phyloP scores from a whole-genome alignment of 2,329 filamentous ascomycete genomes.

The Mycocentrospora acerina region DNA sequence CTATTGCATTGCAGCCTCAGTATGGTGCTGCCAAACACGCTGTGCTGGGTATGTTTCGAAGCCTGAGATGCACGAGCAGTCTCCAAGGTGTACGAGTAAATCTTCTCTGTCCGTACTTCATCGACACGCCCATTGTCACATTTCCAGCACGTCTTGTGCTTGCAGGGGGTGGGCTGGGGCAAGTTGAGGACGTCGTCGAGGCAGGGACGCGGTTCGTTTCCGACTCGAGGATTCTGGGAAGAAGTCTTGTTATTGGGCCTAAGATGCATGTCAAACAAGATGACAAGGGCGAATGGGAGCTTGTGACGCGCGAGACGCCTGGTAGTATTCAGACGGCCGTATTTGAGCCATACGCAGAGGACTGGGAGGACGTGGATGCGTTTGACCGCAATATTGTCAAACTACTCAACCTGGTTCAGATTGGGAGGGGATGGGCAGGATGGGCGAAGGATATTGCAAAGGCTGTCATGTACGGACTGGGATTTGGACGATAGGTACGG shows the following conservation, averaged over 20 bases:
- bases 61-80: constrained; percentile 54
- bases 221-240: constrained; percentile 58
- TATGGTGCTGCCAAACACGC: constrained; percentile 68
- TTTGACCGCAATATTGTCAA: constrained; percentile 58
- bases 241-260: constrained; percentile 61
- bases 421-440: constrained; percentile 57
- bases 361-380: constrained; percentile 58
- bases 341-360: constrained; percentile 64
- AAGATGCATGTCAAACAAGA: constrained; percentile 52
- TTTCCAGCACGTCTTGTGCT: constrained; percentile 53
- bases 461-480: constrained; percentile 27
- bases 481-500: constrained; percentile 17
- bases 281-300: constrained; percentile 35
- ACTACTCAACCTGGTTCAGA: constrained; percentile 55
- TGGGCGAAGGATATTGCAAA: constrained; percentile 46
- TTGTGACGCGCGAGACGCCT: constrained; percentile 24
- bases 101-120: constrained; percentile 68
- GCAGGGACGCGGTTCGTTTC: constrained; percentile 64
- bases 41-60: constrained; percentile 64
- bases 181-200: constrained; percentile 62
- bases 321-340: constrained; percentile 48
- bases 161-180: constrained; percentile 57
- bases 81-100: constrained; percentile 61
- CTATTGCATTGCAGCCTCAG: constrained; percentile 48
- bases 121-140: constrained; percentile 61